Evolutionary conservation across 768 basidiomycete genomes (phyloP), one percentile per base, ranked within the genome.

Genomic region (Arthromyces matolae): DNA sequence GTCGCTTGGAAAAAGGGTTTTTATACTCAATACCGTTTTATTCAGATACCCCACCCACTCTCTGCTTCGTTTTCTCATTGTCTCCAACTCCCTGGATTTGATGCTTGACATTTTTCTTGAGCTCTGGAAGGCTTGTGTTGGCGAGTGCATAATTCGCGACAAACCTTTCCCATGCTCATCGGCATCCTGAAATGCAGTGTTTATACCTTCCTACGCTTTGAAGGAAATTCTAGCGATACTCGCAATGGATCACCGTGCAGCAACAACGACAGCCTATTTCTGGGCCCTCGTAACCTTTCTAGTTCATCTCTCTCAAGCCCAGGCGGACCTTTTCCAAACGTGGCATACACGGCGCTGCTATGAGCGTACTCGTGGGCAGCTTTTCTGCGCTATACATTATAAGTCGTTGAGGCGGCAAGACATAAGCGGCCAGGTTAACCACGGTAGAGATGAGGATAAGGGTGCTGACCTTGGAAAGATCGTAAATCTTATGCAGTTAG

Each of bases 321-420:
- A 84, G 53, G 70, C 77, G 14, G 83, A 84, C 58, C 60, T 85
- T 28, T 76, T 80, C 58, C 73, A 80, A 56, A 62, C 68, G n/a
- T 87, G 83, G 83, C 78, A 83, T 56, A 80, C 78, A 1, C 72
- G 84, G 35, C 65, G 84, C 36, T 83, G 81, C 56, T 87, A 87
- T 56, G 84, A 87, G 57, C 72, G 84, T 9, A 85, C 84, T 23
- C 71, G 84, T 5, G 84, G 85, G 4, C 83, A 85, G 56, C 67
- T 87, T 1, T 86, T 87, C 54, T 86, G 84, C 55, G 72, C 76
- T 14, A 60, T 87, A 22, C 85, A 87, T 60, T 81, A 81, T 58
- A 87, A 87, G 60, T 76, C 83, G 0, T 62, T 87, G 40, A 81
- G 72, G 57, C 61, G 83, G 33, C 74, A 76, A 38, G 82, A 86